Evolutionary conservation across 2,329 filamentous ascomycete genomes (phyloP).

Genomic region (Fusarium pseudocircinatum): DNA sequence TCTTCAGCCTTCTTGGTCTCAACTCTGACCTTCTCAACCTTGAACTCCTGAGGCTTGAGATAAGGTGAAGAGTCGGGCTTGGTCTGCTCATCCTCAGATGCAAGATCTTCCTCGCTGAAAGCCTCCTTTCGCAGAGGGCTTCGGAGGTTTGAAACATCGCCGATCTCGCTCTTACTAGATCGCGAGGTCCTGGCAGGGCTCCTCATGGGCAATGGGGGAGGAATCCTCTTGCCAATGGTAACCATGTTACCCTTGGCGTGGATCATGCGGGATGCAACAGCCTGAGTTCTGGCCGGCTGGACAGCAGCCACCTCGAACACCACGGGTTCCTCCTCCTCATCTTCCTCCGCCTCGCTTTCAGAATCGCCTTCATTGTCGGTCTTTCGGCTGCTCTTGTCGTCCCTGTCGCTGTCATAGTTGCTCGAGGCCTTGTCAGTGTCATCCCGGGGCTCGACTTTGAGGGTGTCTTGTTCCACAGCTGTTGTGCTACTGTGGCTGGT

Average conservation of each 20-base stretch:
- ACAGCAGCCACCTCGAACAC: constrained; percentile 74
- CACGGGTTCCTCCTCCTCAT: constrained; percentile 66
- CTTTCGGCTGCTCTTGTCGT: constrained; percentile 42
- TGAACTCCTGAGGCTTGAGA: constrained; percentile 33
- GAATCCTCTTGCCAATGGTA: constrained; percentile 81
- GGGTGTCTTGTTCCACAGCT: constrained; percentile 31
- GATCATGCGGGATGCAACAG: constrained; percentile 72
- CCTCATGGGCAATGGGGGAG: constrained; percentile 80
- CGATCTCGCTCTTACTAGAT: constrained; percentile 61
- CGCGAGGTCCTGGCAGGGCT: constrained; percentile 74
- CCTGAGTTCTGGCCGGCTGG: constrained; percentile 63
- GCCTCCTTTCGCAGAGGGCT: constrained; percentile 63
- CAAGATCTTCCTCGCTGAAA: constrained; percentile 51
- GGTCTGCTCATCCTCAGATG: constrained; percentile 35
- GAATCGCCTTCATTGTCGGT: constrained; percentile 41
- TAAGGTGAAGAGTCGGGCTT: constrained; percentile 35
- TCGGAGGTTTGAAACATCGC: constrained; percentile 64
- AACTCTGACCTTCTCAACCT: constrained; percentile 28
- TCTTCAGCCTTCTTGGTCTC: constrained; percentile 16
- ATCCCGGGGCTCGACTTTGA: constrained; percentile 38
- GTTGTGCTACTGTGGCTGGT: constrained; percentile 37
- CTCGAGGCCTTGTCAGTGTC: constrained; percentile 40
- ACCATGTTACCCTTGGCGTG: constrained; percentile 81
- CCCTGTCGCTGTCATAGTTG: constrained; percentile 40
- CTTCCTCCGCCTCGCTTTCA: constrained; percentile 30